Percentiles rank a stretch among this genome's conserved stretches.
phyloP scores from a whole-genome alignment of 1,284 basidiomycete genomes.

The Trichosporon asahii region DNA sequence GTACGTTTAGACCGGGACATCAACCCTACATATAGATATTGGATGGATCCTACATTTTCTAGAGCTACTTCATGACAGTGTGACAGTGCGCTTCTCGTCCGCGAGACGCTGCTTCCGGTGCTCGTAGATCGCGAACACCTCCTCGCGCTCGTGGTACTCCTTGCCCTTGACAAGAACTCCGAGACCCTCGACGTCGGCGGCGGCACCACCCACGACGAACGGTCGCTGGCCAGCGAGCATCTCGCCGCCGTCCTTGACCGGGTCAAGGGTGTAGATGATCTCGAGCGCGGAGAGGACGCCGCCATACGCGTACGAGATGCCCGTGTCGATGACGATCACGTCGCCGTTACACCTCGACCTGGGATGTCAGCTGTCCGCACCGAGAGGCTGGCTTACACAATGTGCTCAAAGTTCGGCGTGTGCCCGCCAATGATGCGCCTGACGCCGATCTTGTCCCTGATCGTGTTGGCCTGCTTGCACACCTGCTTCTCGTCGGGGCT shows the following conservation, averaged over 20 bases:
- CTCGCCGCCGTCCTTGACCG: conserved; percentile 8
- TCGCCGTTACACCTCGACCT: conserved; percentile 74
- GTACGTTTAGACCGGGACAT: conserved; percentile 36
- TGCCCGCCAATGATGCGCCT: conserved; percentile 87
- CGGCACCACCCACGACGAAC: not conserved
- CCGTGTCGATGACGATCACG: conserved; percentile 86
- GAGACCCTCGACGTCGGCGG: not conserved
- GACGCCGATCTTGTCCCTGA: conserved; percentile 69
- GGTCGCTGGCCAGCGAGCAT: not conserved
- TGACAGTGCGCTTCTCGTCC: conserved; percentile 29
- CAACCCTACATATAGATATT: not conserved
- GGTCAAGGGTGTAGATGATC: conserved; percentile 68
- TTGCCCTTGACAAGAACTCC: conserved; percentile 29
- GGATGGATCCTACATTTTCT: not conserved
- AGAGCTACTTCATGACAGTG: not conserved
- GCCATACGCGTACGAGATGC: conserved; percentile 91
- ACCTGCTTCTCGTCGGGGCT: conserved; percentile 59
- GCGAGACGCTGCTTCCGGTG: conserved; percentile 40
- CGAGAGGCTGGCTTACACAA: conserved; percentile 48
- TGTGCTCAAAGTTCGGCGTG: conserved; percentile 81
- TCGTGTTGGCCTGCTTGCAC: conserved; percentile 67
- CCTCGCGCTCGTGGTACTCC: conserved; percentile 69
- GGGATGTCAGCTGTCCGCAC: not conserved
- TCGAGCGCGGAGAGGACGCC: conserved; percentile 81
- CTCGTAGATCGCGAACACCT: conserved; percentile 70